Conservation (phyloP, 345 rosid species). For the Euphorbia peplus region DNA sequence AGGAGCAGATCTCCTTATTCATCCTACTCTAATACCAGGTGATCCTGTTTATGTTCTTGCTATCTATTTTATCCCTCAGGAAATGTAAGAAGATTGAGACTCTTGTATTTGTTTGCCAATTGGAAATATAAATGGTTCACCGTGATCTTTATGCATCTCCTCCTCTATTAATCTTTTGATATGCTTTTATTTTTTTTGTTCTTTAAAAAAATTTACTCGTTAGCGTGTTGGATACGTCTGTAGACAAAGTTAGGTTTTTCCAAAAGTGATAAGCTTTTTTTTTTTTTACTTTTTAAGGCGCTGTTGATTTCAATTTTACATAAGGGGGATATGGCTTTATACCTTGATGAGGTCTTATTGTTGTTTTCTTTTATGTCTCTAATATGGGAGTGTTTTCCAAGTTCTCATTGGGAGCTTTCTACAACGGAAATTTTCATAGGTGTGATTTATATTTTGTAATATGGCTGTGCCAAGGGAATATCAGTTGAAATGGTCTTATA, state of each 20-base stretch:
- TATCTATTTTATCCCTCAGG: constrained; percentile 19
- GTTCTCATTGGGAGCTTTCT: background rate
- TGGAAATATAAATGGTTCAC: constrained; percentile 29
- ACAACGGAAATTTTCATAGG: background rate
- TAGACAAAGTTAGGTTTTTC: background rate
- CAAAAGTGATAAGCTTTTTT: background rate
- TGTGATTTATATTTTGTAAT: too few relatives aligned
- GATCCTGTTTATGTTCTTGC: constrained; percentile 51
- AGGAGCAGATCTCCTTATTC: constrained; percentile 78
- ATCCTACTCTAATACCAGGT: constrained; percentile 81
- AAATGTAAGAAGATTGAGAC: constrained; percentile 39
- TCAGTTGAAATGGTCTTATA: too few relatives aligned
- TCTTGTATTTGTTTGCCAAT: constrained; percentile 26
- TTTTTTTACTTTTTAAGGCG: constrained; percentile 6
- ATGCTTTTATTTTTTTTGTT: constrained; percentile 1
- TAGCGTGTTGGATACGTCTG: background rate
- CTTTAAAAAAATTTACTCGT: background rate
- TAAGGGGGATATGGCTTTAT: background rate
- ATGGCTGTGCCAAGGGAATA: too few relatives aligned
- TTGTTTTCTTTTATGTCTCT: background rate
- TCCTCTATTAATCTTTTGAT: constrained; percentile 15
- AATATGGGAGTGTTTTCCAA: background rate
- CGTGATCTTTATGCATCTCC: constrained; percentile 29
- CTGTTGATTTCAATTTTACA: background rate
- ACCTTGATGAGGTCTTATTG: background rate